Evolutionary conservation across 176 grass and related monocot species (phyloP).

Genomic region (Rhynchospora breviuscula): DNA sequence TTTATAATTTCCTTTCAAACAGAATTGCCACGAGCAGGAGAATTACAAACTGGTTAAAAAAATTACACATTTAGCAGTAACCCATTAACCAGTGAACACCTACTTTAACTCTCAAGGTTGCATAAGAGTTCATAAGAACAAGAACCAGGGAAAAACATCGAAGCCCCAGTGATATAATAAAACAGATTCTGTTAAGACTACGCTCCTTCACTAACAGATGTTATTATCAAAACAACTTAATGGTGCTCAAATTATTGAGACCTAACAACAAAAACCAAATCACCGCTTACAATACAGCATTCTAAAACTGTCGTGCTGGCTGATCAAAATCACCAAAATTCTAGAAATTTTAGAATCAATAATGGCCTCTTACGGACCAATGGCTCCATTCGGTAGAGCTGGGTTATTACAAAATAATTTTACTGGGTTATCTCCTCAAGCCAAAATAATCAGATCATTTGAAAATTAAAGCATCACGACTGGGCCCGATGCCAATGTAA

Average conservation of each 20-base stretch:
- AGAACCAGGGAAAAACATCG: background rate
- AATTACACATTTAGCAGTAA: too few relatives aligned
- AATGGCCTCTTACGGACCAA: background rate
- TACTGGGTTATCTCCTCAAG: background rate
- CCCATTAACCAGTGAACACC: too few relatives aligned
- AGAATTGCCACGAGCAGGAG: too few relatives aligned
- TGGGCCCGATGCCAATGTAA: conserved; percentile 79
- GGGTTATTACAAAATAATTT: background rate
- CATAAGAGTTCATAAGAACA: background rate
- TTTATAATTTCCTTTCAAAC: too few relatives aligned
- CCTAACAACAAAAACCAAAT: background rate
- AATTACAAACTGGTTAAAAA: too few relatives aligned
- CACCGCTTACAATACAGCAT: background rate
- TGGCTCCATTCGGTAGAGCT: background rate
- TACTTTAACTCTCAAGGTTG: background rate
- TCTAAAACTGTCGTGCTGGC: background rate
- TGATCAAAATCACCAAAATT: background rate
- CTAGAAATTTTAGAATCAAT: background rate
- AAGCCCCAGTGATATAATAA: background rate
- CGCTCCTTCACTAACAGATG: background rate
- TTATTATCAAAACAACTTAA: background rate
- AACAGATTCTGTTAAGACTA: background rate
- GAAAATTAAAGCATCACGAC: conserved; percentile 84
- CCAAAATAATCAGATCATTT: conserved; percentile 31
- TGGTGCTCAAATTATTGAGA: background rate